Base-by-base conservation (phyloP, 805 yeast species). In the Candida dendrica region DNA sequence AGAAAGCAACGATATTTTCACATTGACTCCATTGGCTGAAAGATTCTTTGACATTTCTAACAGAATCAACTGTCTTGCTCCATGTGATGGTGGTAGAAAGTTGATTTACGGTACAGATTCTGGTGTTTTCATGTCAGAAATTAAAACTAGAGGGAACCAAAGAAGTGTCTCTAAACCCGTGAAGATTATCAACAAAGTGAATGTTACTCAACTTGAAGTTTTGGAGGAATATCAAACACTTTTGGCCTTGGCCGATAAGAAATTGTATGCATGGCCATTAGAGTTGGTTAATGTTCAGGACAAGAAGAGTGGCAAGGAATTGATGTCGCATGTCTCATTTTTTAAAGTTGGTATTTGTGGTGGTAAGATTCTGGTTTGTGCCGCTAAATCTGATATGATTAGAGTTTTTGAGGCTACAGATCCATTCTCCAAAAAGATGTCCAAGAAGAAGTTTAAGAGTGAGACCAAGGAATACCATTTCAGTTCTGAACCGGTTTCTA, bases 291-390 rank as follows among this genome's bases (percentile, higher is more conserved):
- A 61, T 18, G 60, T 75, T 30, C 75, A 68, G 47, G 68, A 71
- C 43, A 69, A 71, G 49, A 74, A 83, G 50, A 69, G 81, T 27
- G 84, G 86, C 13, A 85, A 83, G 59, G 87, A 87, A 56, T 70
- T 93, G 34, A 79, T 88, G 65, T 76, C 80, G n/a, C 96, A 89
- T 63, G 93, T 88, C 31, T 79, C 82, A 15, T 89, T 88, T 59
- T 93, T 93, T 74, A 84, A 88, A 49, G 88, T 87, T 44, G 98
- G 97, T 31, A 85, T 90, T 38, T 89, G 96, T 59, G 81, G 85
- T 45, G 96, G 97, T 26, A 76, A 84, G 43, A 78, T 89, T 64
- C 68, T 93, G 40, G 88, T 93, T 24, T 88, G 95, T 59, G 95
- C 95, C 0, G 95, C 93, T 27, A 85, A 83, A 53, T 74, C 89